Evolutionary conservation across 371 early-diverging fungal species (phyloP).

Genomic region (Gilbertella persicaria): DNA sequence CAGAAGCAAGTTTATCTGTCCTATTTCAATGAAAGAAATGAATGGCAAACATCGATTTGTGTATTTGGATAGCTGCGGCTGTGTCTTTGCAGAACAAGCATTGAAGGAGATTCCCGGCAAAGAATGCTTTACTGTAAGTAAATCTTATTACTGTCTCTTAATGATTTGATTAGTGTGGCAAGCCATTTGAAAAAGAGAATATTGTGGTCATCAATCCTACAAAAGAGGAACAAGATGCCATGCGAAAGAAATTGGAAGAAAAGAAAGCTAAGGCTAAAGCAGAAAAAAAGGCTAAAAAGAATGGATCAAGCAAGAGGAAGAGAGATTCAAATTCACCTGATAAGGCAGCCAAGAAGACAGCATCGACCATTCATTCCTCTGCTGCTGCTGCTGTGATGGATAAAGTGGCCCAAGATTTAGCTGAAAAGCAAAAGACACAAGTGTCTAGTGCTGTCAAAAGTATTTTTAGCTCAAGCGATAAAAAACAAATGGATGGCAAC

Average conservation of each 20-base stretch:
- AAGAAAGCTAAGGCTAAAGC: conserved; percentile 62
- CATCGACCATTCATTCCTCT: conserved; percentile 27
- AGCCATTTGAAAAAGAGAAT: conserved; percentile 60
- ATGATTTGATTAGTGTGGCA: conserved; percentile 58
- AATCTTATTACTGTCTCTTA: neutral
- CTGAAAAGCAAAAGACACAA: conserved; percentile 38
- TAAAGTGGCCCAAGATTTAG: conserved; percentile 59
- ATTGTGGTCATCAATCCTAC: conserved; percentile 79
- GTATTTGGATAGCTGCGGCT: conserved; percentile 82
- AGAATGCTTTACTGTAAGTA: conserved; percentile 58
- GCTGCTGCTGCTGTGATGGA: conserved; percentile 55
- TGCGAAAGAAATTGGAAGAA: conserved; percentile 55
- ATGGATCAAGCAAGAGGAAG: conserved; percentile 32
- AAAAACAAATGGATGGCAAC: conserved; percentile 52
- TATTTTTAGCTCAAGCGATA: conserved; percentile 48
- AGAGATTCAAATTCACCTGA: conserved; percentile 15
- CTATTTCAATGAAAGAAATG: conserved; percentile 93
- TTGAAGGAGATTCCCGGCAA: conserved; percentile 72
- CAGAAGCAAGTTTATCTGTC: conserved; percentile 79
- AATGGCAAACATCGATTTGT: conserved; percentile 87
- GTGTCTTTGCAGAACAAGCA: conserved; percentile 86
- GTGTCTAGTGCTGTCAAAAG: conserved; percentile 59
- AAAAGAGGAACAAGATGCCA: conserved; percentile 60
- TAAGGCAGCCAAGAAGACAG: conserved; percentile 21
- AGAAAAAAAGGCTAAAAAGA: conserved; percentile 59